Conservation (phyloP, 169 alveolate species). For the Plasmodium knowlesi region DNA sequence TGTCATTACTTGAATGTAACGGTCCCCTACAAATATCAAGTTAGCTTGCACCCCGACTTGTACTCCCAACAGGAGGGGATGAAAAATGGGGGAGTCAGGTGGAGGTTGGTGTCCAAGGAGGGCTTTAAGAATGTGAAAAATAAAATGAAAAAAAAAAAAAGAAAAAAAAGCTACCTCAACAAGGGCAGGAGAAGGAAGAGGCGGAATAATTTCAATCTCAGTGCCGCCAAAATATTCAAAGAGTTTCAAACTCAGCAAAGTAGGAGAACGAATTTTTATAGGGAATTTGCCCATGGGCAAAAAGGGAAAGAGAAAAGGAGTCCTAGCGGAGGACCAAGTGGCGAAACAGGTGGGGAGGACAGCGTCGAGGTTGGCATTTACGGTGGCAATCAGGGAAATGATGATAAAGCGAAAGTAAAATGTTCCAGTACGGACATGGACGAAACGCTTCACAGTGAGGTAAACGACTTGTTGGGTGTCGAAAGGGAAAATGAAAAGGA, state of each 20-base stretch:
- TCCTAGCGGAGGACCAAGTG: not conserved
- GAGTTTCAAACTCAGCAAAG: not conserved
- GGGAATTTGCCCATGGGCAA: not conserved
- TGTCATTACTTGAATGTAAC: slow-evolving; percentile 58
- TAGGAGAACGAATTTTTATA: not conserved
- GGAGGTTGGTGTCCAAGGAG: slow-evolving; percentile 12
- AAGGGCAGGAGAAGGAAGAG: not conserved
- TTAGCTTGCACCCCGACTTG: slow-evolving; percentile 4
- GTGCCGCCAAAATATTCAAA: not conserved
- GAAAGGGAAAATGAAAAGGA: slow-evolving; percentile 1
- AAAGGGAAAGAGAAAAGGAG: not conserved
- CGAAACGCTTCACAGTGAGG: not conserved
- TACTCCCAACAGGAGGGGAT: slow-evolving; percentile 2
- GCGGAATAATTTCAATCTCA: not conserved
- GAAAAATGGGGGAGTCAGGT: slow-evolving; percentile 20
- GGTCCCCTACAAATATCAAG: slow-evolving; percentile 29
- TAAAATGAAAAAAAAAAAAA: slow-evolving; percentile 27
- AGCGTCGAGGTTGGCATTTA: not conserved
- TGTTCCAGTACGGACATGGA: not conserved
- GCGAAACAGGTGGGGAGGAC: not conserved
- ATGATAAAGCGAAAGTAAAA: not conserved
- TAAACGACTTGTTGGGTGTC: not conserved
- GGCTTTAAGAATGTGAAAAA: slow-evolving; percentile 16
- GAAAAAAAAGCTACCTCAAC: not conserved
- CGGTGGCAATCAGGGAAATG: not conserved